Base-by-base conservation (phyloP, 2,329 filamentous ascomycete species). In the Fusarium fracticaudum region DNA sequence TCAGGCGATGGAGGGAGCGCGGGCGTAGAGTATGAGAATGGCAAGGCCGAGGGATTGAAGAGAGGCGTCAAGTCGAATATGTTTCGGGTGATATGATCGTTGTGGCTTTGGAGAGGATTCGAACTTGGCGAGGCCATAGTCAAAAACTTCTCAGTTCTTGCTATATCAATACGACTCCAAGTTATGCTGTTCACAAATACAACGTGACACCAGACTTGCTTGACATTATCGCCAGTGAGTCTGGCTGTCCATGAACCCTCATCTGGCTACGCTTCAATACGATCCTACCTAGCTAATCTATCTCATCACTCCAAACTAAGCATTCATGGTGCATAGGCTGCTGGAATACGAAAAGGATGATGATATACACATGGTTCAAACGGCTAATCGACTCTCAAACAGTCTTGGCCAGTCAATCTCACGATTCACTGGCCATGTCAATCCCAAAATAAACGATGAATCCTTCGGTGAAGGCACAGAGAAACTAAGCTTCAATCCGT, bases 21-120 rank as follows among this genome's bases (percentile, higher is more conserved):
- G 7, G 93, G 93, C 2, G 84, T 95, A 9, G 93, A 95, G 80
- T 92, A 93, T 69, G 93, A 95, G 80, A 88, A 94, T 75, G 93
- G 93, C 0, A 88, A 91, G 79, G 90, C 93, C 1, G 90, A 90
- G 11, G 86, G 91, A 0, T 91, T 95, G 87, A 95, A 94, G 83
- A 85, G 92, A 57, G 88, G 91, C 41, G 93, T 95, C 17, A 91
- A 88, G 80, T 89, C 91, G 60, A 94, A 94, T 76, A 94, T 94
- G 92, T 95, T 95, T 80, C 85, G 92, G 22, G 88, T 92, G 15
- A 51, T 51, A 33, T 51, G 29, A 50, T 29, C 6, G 4, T 8
- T n/a, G 7, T 12, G 24, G 4, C 24, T 47, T 7, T 4, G 17
- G 18, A 45, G 8, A 18, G 18, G 24, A 45, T 14, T 20, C 17